A percentile compares a stretch with the other conserved stretches of the same genome.
Evolutionary conservation across 176 grass and related monocot species (phyloP).

Genomic region (Rhynchospora breviuscula): DNA sequence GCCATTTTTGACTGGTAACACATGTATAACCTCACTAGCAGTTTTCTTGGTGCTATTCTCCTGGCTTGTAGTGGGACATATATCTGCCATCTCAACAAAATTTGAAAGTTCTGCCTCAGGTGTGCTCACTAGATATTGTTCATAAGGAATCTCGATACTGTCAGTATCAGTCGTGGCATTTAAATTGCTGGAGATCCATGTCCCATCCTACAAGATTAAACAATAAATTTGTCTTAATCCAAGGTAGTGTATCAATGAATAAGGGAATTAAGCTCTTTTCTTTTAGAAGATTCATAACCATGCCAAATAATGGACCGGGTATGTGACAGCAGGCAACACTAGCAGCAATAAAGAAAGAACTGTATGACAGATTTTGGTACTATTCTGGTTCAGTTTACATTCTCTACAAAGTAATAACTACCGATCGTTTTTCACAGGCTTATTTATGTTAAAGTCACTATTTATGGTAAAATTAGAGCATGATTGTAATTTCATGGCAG

Average conservation of each 20-base stretch:
- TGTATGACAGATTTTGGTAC: not conserved
- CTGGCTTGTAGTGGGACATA: constrained; percentile 28
- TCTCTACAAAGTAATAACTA: not conserved
- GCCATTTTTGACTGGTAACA: constrained; percentile 28
- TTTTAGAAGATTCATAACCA: not conserved
- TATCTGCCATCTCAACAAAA: constrained; percentile 39
- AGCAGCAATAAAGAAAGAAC: not conserved
- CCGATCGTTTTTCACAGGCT: not conserved
- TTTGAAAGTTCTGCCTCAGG: constrained; percentile 33
- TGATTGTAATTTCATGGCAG: not conserved
- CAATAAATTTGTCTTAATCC: not conserved
- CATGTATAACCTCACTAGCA: constrained; percentile 22
- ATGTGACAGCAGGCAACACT: not conserved
- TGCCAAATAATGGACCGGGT: not conserved
- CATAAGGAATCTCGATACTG: constrained; percentile 29
- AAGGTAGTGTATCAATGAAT: not conserved
- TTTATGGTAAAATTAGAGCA: not conserved
- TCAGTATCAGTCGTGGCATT: constrained; percentile 11
- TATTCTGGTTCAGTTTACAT: not conserved
- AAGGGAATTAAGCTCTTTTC: not conserved
- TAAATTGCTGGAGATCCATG: constrained; percentile 21
- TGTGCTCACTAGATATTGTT: constrained; percentile 24
- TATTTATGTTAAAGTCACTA: not conserved
- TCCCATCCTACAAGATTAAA: constrained; percentile 15
- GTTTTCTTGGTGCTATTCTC: not conserved